Conservation (phyloP, 1,139 yeast genomes). For the Meyerozyma athensensis region DNA sequence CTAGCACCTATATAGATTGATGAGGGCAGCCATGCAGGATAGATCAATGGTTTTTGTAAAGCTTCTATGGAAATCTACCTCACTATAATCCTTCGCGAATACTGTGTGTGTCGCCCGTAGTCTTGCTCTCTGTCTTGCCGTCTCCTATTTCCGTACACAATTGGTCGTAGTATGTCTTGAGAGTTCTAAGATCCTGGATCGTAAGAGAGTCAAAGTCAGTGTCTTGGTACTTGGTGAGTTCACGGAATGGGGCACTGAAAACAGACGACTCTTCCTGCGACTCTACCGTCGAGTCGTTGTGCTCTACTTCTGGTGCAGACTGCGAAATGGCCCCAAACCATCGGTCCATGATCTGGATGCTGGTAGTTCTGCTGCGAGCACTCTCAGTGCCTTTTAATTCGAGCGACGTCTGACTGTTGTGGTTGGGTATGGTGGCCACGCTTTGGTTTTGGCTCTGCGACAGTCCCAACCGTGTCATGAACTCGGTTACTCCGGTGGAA, state of each 20-base stretch:
- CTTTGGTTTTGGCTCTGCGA: constrained; percentile 15
- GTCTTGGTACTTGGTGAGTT: constrained; percentile 30
- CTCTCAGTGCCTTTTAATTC: constrained; percentile 22
- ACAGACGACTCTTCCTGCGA: constrained; percentile 4
- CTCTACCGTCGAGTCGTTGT: not conserved
- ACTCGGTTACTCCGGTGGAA: constrained; percentile 36
- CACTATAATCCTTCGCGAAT: constrained; percentile 1
- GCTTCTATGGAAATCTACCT: too few relatives aligned
- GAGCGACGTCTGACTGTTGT: constrained; percentile 8
- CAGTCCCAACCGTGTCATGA: constrained; percentile 35
- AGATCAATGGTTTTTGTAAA: too few relatives aligned
- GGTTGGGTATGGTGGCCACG: constrained; percentile 17
- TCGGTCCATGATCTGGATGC: constrained; percentile 42
- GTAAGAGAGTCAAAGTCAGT: constrained; percentile 35
- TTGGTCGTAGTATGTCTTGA: constrained; percentile 36
- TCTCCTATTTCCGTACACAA: constrained; percentile 22
- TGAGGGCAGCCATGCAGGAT: not conserved
- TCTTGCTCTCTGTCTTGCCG: constrained; percentile 12
- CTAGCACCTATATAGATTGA: not conserved
- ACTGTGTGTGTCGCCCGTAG: constrained; percentile 9
- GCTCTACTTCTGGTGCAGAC: not conserved
- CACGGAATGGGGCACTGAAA: constrained; percentile 14
- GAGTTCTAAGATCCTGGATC: constrained; percentile 28
- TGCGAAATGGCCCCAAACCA: constrained; percentile 23
- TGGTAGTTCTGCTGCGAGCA: constrained; percentile 30